Evolutionary conservation across 306 rosid genomes (phyloP), one percentile per base, ranked within the genome.

Genomic region (Vicia faba): DNA sequence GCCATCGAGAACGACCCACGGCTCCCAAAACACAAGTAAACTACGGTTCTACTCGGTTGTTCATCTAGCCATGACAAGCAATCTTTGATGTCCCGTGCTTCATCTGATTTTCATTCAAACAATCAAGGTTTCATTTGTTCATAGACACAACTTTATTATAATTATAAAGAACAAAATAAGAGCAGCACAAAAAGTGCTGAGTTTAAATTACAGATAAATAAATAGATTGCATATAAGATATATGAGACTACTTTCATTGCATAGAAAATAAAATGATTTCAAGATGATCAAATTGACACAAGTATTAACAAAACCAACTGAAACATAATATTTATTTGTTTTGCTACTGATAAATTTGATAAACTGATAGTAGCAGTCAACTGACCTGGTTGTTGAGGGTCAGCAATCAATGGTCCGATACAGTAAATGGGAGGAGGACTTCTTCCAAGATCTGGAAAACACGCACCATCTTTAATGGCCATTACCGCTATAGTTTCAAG

Each of bases 341-440:
- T 20, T 20, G 23, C 23, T 20, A 20, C 23, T 20, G 23, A 20
- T 20, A 20, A 20, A 20, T 20, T 20, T 20, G 23, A 20, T 20
- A 20, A 20, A 20, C 23, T 20, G 2, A 20, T 20, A 20, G 26
- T 16, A 3, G 7, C 12, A 16, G 5, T 16, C 5, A 57, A 57
- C 23, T 19, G n/a, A 66, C 79, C 79, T 38, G 79, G 19, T 10
- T 70, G 61, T 12, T 63, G 80, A 1, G 80, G 23, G 1, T 76
- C 48, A 1, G 76, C 68, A 3, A 71, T 39, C n/a, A 71, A 55
- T 0, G 81, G 81, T 38, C 81, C 81, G 0, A 77, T 11, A 15
- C 13, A 77, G 44, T 77, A 65, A 50, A 77, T 43, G 0, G 18
- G 50, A 18, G 81, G 60, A 1, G 28, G 58, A 51, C 0, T 12